Evolutionary conservation across 2,329 filamentous ascomycete genomes (phyloP).

Genomic region (Fusarium sp.): DNA sequence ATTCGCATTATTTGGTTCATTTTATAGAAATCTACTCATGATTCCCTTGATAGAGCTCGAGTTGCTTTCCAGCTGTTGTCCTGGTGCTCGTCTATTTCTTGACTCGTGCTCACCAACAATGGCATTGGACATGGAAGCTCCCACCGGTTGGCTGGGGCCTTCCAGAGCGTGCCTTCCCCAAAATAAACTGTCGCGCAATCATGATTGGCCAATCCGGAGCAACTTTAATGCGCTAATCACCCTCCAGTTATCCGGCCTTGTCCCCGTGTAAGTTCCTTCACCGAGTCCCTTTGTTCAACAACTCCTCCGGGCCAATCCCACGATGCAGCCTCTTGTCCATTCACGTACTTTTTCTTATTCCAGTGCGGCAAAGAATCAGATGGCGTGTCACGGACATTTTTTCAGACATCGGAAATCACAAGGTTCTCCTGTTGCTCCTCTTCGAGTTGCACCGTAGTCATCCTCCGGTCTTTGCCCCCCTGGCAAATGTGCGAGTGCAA

Average conservation of each 20-base stretch:
- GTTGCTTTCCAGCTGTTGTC: neutral
- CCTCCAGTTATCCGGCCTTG: neutral
- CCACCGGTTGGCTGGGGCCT: neutral
- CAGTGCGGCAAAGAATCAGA: conserved; percentile 13
- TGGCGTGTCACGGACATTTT: conserved; percentile 12
- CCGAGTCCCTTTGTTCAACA: conserved; percentile 36
- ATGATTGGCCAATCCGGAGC: conserved; percentile 27
- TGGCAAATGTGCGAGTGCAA: conserved; percentile 23
- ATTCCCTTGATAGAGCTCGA: neutral
- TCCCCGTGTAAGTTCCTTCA: conserved; percentile 35
- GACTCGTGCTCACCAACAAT: neutral
- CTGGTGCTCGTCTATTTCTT: neutral
- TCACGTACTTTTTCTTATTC: conserved; percentile 2
- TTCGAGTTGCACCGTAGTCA: conserved; percentile 19
- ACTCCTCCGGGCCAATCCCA: conserved; percentile 25
- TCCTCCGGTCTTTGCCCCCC: conserved; percentile 31
- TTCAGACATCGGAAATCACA: conserved; percentile 23
- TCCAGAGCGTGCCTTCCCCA: neutral
- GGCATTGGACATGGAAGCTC: neutral
- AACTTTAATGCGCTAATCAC: conserved; percentile 31
- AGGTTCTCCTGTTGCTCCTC: conserved; percentile 19
- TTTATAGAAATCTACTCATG: neutral
- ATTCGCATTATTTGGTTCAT: neutral
- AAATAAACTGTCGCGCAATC: neutral
- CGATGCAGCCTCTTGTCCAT: conserved; percentile 21